These are phyloP conservation scores for Micractinium conductrix DNA, from an alignment of 139 green algal genomes.

Conservation along the genomic window DNA sequence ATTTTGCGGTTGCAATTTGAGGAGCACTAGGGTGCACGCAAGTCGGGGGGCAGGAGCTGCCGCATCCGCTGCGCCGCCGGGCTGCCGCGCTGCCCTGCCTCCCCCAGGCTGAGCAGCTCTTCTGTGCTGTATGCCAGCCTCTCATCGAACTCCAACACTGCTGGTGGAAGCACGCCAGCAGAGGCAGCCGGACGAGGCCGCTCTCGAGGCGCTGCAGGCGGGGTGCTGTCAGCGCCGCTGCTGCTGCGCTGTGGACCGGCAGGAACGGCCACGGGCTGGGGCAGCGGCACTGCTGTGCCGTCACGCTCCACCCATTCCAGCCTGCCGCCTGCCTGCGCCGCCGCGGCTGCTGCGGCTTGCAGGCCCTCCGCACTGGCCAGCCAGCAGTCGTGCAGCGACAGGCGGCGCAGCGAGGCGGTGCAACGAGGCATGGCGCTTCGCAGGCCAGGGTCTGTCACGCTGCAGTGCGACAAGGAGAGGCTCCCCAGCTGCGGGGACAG, in stretches of 20 bases:
- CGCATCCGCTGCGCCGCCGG: background rate
- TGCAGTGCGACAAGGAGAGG: background rate
- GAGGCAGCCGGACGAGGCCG: background rate
- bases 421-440: background rate
- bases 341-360: background rate
- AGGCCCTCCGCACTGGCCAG: background rate
- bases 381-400: conserved; percentile 9
- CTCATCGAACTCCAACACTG: conserved; percentile 24
- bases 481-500: background rate
- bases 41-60: background rate
- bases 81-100: background rate
- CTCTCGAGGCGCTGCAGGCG: background rate
- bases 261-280: background rate
- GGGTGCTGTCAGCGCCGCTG: background rate
- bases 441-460: background rate
- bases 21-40: background rate
- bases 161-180: background rate
- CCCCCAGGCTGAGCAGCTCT: background rate
- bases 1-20: too few species aligned
- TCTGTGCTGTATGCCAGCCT: conserved; percentile 24
- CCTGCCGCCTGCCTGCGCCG: background rate
- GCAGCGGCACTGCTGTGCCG: background rate
- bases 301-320: background rate
- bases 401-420: background rate
- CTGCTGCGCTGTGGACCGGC: background rate